Percentiles rank a stretch among this genome's conserved stretches.
phyloP scores from a whole-genome alignment of 371 early-diverging fungal species.

The Catenaria anguillulae region DNA sequence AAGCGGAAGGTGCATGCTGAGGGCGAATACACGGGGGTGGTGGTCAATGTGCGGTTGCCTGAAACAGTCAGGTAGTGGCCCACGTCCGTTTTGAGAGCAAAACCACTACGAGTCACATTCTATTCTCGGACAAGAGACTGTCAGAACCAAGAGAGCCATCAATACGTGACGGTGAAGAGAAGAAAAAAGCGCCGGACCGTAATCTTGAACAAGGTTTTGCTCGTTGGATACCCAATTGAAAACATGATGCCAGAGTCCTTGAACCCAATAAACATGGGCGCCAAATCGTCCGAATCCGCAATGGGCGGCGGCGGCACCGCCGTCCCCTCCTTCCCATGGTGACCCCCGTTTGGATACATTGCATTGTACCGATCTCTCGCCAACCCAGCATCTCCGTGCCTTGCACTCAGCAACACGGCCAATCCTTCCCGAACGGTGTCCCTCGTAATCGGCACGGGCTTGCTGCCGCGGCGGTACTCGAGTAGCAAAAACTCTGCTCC shows the following conservation, averaged over 20 bases:
- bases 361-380: background rate
- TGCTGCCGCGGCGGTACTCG: conserved; percentile 4
- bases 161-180: too few species aligned
- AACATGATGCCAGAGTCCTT: conserved; percentile 3
- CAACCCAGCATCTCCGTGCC: background rate
- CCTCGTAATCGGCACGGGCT: background rate
- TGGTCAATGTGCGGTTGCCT: background rate
- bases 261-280: conserved; percentile 3
- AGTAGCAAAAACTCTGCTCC: background rate
- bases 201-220: background rate
- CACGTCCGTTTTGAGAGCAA: background rate
- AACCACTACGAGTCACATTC: background rate
- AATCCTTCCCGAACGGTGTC: background rate
- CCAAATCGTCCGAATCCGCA: background rate
- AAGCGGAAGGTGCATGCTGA: conserved; percentile 1
- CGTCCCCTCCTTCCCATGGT: background rate
- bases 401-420: background rate
- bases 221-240: background rate
- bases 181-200: background rate
- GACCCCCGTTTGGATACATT: too few species aligned
- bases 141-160: background rate
- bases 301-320: background rate
- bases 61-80: background rate
- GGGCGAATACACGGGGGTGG: background rate
- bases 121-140: background rate